Base-by-base conservation (phyloP, 306 rosid species). In the Acacia acuminata region DNA sequence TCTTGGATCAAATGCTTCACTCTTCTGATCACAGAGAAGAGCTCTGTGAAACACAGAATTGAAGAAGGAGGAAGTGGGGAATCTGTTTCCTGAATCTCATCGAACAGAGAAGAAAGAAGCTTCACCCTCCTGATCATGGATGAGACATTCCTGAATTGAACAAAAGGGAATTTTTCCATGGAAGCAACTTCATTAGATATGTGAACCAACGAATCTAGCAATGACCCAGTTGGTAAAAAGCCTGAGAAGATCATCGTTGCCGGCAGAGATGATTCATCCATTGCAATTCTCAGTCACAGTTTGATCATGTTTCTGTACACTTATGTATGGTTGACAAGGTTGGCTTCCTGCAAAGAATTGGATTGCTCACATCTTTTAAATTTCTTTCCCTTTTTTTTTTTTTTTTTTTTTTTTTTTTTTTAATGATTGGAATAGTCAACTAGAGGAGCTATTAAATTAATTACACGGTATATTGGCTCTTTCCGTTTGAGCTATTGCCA, bases 21-120 rank as follows among this genome's bases (percentile, higher is more conserved):
- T 82, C 96, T 88, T 73, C 90, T 85, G 24, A 96, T 90, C 84
- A 93, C 97, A 4, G 92, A 88, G 85, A 90, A 92, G 70, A 96
- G 92, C 82, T 96, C 99, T 1, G 97, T 90, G 84, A 96, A 90
- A 60, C 98, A 96, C 3, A 96, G 89, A 85, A 93, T 84, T 19
- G 98, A 92, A 67, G 99, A 90, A 36, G 93, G 96, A 70, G 99
- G 98, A 73, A 93, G 91, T 40, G 89, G 87, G 7, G 82, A 70
- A 51, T 81, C 82, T 20, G 90, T 77, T 67, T 92, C 99, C 78
- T 87, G 92, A 85, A 96, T 88, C 86, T 93, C 98, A 76, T 92
- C 98, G 81, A 96, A 93, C 85, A 96, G 85, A 42, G 92, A 91
- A 60, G 88, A 90, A 74, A 96, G 97, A 83, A 96, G 94, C 88